Evolutionary conservation across 495 filamentous ascomycete genomes (phyloP).

Genomic region (Talaromyces adpressus): DNA sequence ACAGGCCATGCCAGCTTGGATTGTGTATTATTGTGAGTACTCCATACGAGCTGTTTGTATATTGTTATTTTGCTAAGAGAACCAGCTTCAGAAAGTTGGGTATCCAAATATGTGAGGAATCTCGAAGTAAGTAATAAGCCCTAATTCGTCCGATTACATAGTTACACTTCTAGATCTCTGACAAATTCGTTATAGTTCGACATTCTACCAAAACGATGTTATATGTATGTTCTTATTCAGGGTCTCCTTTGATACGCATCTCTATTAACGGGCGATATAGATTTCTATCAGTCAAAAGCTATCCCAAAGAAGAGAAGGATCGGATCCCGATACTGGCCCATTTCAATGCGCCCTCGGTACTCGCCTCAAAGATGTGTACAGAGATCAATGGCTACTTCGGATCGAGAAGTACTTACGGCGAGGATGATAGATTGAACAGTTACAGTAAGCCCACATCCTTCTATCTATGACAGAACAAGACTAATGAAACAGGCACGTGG

Average conservation of each 20-base stretch:
- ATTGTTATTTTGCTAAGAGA: neutral
- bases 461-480: neutral
- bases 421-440: neutral
- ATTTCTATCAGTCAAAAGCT: slow-evolving; percentile 10
- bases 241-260: neutral
- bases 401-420: neutral
- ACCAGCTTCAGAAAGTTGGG: neutral
- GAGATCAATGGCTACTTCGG: slow-evolving; percentile 10
- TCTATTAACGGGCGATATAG: neutral
- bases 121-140: neutral
- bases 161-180: neutral
- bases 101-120: neutral
- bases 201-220: neutral
- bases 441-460: neutral
- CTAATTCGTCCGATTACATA: neutral
- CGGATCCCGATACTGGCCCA: slow-evolving; percentile 15
- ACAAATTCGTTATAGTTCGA: neutral
- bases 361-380: slow-evolving; percentile 12
- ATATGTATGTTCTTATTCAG: neutral
- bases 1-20: neutral
- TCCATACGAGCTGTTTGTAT: neutral
- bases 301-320: slow-evolving; percentile 14
- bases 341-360: slow-evolving; percentile 3
- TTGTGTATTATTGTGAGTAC: neutral
- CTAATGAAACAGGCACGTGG: slow-evolving; percentile 6